Base-by-base conservation (phyloP, 495 filamentous ascomycete genomes). In the Hypoxylon fuscum region DNA sequence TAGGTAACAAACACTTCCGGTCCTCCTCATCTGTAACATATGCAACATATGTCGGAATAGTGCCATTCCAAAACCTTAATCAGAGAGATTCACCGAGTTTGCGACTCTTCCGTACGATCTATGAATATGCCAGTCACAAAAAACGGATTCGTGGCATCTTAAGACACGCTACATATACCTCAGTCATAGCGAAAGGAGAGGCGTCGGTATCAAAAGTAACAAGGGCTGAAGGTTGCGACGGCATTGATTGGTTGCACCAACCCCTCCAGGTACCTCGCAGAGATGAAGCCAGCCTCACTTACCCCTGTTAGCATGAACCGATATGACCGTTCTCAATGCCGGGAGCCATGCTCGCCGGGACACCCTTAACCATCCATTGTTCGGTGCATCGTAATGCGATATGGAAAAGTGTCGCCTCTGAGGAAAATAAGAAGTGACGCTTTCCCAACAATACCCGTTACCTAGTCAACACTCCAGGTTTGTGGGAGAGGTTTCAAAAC, bases 191-290 rank as follows among this genome's bases (percentile, higher is more conserved):
- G 20, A 47, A 55, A 15, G 11, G n/a, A 14, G n/a, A 15, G 35
- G 45, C 31, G 40, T 20, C n/a, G 21, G 68, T 71, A 56, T 71
- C 61, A 68, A 62, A 64, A 71, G 23, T 10, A 54, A 56, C 68
- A 35, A 44, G 68, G 68, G 64, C 51, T 15, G 22, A 43, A 2
- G 20, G 14, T n/a, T n/a, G 32, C n/a, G n/a, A 10, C 12, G 18
- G 34, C 31, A 54, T 41, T 60, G 40, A 68, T 68, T 71, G 64
- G 65, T n/a, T 37, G 23, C 27, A 49, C 37, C 53, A 62, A 45
- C 52, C 57, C 52, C 52, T 48, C 62, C 42, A 41, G 37, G 55
- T 59, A 61, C 59, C 46, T 62, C 32, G 31, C 53, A 68, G 47
- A 47, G 23, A 62, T 55, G 43, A 54, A 41, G 52, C 59, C 64